phyloP scores from a whole-genome alignment of 2,329 filamentous ascomycete genomes.

The Alternaria solani region DNA sequence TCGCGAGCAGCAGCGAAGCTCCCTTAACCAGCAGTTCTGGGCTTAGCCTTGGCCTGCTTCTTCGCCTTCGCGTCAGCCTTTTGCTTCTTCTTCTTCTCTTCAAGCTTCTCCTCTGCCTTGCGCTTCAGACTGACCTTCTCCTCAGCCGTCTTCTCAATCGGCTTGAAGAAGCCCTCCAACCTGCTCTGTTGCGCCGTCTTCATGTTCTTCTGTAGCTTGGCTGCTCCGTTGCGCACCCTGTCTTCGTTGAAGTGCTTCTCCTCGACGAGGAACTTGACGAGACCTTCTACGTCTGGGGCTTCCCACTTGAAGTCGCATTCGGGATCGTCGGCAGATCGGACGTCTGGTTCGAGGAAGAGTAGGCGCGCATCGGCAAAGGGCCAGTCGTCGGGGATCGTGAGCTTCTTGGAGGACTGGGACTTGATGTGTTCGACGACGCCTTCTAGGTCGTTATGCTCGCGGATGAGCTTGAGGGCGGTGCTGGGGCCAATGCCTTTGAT shows the following conservation, averaged over 20 bases:
- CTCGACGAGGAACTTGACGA: slow-evolving; percentile 86
- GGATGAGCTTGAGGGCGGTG: slow-evolving; percentile 92
- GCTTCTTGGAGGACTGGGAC: slow-evolving; percentile 72
- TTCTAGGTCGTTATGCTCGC: slow-evolving; percentile 87
- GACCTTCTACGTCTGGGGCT: slow-evolving; percentile 85
- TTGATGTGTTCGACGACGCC: slow-evolving; percentile 85
- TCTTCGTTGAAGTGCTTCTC: slow-evolving; percentile 99
- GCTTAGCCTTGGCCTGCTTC: slow-evolving; percentile 87
- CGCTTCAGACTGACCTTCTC: slow-evolving; percentile 87
- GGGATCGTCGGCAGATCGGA: slow-evolving; percentile 80
- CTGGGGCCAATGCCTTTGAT: slow-evolving; percentile 93
- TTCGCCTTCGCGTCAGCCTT: slow-evolving; percentile 97
- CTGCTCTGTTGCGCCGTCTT: slow-evolving; percentile 91
- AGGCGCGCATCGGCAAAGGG: slow-evolving; percentile 90
- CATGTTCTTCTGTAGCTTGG: slow-evolving; percentile 84
- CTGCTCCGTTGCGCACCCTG: slow-evolving; percentile 80
- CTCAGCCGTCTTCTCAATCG: slow-evolving; percentile 83
- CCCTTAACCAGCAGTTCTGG: slow-evolving; percentile 50
- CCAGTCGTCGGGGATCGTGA: slow-evolving; percentile 92
- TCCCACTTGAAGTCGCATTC: slow-evolving; percentile 99
- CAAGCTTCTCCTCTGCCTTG: slow-evolving; percentile 90
- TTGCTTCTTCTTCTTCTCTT: slow-evolving; percentile 92
- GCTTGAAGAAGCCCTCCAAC: slow-evolving; percentile 96
- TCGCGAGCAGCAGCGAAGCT: background rate
- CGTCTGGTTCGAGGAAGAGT: slow-evolving; percentile 91